phyloP scores from a whole-genome alignment of 352 stramenopile genomes.

The Pythium folliculosum region DNA sequence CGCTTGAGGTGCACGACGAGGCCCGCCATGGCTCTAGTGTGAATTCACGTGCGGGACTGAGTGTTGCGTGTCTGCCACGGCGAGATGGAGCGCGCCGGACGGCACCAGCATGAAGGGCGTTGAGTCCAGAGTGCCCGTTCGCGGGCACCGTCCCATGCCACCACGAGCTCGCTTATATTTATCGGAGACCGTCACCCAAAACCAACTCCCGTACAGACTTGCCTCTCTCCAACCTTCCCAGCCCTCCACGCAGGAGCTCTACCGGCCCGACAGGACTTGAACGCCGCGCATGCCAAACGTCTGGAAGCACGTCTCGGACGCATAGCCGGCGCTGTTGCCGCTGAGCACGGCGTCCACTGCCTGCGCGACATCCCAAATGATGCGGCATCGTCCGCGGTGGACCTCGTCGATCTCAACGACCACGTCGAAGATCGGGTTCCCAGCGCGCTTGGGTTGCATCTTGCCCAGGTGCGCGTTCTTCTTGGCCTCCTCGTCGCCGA shows the following conservation, averaged over 20 bases:
- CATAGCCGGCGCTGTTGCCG: slow-evolving; percentile 31
- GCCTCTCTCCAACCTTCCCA: too few species aligned
- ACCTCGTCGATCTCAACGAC: slow-evolving; percentile 80
- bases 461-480: slow-evolving; percentile 36
- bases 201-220: too few species aligned
- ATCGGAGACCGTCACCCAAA: too few species aligned
- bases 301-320: slow-evolving; percentile 43
- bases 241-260: too few species aligned
- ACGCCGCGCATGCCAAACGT: slow-evolving; percentile 34
- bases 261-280: too few species aligned
- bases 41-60: too few species aligned
- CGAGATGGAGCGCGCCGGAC: too few species aligned
- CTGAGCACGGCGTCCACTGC: slow-evolving; percentile 72
- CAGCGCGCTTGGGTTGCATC: slow-evolving; percentile 45
- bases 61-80: too few species aligned
- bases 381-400: slow-evolving; percentile 51
- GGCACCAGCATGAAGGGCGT: too few species aligned
- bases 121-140: too few species aligned
- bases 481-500: slow-evolving; percentile 57
- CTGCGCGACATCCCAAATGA: slow-evolving; percentile 67
- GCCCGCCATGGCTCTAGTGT: slow-evolving; percentile 7
- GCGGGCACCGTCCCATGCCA: too few species aligned
- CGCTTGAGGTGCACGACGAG: slow-evolving; percentile 47
- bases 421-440: slow-evolving; percentile 77
- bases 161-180: too few species aligned